A percentile compares a stretch with the other conserved stretches of the same genome.
Conservation (phyloP, 2,329 filamentous ascomycete genomes). For the Pseudogymnoascus sp. region DNA sequence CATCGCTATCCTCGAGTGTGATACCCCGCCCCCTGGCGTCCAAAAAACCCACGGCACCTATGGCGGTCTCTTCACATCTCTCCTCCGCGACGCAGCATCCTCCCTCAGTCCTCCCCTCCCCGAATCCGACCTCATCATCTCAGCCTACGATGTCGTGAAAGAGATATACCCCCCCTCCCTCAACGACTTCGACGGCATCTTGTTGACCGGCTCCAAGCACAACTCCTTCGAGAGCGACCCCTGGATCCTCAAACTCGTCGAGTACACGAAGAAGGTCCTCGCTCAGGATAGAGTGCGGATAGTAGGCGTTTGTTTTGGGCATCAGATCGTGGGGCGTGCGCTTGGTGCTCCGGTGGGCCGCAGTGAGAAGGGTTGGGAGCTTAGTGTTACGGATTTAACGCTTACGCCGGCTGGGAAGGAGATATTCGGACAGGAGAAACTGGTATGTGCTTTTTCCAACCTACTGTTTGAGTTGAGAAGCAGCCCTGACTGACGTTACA, state of each 20-base stretch:
- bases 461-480: background rate
- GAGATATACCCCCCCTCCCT: conserved; percentile 62
- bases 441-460: conserved; percentile 31
- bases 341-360: conserved; percentile 58
- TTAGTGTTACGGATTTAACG: conserved; percentile 61
- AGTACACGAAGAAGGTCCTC: conserved; percentile 53
- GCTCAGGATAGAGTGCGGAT: conserved; percentile 54
- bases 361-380: conserved; percentile 68
- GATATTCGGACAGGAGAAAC: conserved; percentile 57
- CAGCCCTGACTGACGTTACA: background rate
- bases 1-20: conserved; percentile 80
- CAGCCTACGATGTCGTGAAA: conserved; percentile 62
- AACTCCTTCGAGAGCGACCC: conserved; percentile 64
- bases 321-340: conserved; percentile 73
- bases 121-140: conserved; percentile 43
- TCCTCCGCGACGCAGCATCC: conserved; percentile 41
- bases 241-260: conserved; percentile 69
- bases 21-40: conserved; percentile 61
- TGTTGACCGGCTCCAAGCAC: conserved; percentile 69
- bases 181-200: conserved; percentile 68
- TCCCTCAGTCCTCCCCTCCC: background rate
- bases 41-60: conserved; percentile 62
- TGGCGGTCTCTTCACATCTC: conserved; percentile 56
- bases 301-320: conserved; percentile 80
- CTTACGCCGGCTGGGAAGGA: conserved; percentile 62